Evolutionary conservation across 176 grass and related monocot genomes (phyloP).

Genomic region (Pontederia paniculata): DNA sequence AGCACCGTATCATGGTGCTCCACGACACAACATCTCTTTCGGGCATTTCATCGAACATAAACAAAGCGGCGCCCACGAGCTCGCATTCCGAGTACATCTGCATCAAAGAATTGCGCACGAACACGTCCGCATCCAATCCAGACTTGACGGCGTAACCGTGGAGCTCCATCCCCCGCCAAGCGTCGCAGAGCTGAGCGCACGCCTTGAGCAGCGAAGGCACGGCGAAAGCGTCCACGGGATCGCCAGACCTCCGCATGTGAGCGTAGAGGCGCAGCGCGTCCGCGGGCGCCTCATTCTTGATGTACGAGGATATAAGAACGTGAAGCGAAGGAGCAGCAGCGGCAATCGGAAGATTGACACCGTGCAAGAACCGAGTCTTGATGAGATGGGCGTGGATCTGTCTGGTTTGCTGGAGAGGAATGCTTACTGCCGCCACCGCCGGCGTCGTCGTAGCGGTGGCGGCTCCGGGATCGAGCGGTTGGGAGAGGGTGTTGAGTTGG

Average conservation of each 20-base stretch:
- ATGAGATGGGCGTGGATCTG: slow-evolving; percentile 9
- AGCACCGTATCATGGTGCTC: slow-evolving; percentile 17
- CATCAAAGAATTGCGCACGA: slow-evolving; percentile 12
- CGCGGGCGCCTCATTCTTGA: slow-evolving; percentile 3
- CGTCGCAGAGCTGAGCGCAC: slow-evolving; percentile 12
- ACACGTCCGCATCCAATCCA: slow-evolving; percentile 9
- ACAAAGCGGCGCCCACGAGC: neutral
- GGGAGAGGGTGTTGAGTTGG: neutral
- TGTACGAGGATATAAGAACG: slow-evolving; percentile 7
- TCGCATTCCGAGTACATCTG: slow-evolving; percentile 16
- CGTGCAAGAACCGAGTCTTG: neutral
- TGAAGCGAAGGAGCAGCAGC: neutral
- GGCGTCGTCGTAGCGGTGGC: neutral
- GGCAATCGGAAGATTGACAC: neutral
- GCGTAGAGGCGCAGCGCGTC: slow-evolving; percentile 7
- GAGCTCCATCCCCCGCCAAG: slow-evolving; percentile 10
- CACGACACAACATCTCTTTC: slow-evolving; percentile 17
- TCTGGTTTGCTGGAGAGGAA: slow-evolving; percentile 1
- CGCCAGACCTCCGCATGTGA: slow-evolving; percentile 1
- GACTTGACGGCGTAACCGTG: slow-evolving; percentile 11
- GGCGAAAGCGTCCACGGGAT: slow-evolving; percentile 2
- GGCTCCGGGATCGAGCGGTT: too few relatives aligned
- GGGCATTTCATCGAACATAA: slow-evolving; percentile 19
- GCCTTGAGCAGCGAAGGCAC: slow-evolving; percentile 15
- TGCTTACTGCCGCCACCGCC: too few relatives aligned